phyloP scores from a whole-genome alignment of 768 basidiomycete species.

The Termitomyces sp. region DNA sequence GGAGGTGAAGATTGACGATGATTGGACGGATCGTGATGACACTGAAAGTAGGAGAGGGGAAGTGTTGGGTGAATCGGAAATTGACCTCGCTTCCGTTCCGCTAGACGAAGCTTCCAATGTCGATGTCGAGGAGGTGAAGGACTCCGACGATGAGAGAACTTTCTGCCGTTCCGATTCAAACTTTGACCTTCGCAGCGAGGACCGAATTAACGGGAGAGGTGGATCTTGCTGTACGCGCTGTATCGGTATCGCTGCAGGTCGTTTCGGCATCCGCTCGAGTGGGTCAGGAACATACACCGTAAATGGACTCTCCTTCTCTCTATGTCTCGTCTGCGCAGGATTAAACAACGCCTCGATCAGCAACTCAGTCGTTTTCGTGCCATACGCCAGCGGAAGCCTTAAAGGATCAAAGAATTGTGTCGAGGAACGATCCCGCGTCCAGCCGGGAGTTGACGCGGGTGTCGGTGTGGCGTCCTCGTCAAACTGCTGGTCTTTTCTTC shows the following conservation, averaged over 20 bases:
- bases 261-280: neutral
- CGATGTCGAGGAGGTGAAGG: neutral
- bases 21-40: neutral
- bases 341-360: slow-evolving; percentile 82
- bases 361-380: slow-evolving; percentile 60
- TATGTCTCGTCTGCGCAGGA: slow-evolving; percentile 45
- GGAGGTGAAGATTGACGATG: neutral
- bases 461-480: slow-evolving; percentile 2
- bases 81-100: neutral
- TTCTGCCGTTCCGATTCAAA: neutral
- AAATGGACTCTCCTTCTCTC: slow-evolving; percentile 33
- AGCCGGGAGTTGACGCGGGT: neutral
- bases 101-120: neutral
- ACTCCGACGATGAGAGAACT: neutral
- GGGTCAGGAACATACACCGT: slow-evolving; percentile 28
- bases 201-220: neutral
- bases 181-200: slow-evolving; percentile 4
- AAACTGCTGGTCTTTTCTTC: slow-evolving; percentile 6
- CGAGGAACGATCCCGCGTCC: slow-evolving; percentile 1
- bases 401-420: slow-evolving; percentile 28
- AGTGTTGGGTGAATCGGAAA: neutral
- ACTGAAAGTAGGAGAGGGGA: neutral
- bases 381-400: slow-evolving; percentile 47
- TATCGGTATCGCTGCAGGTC: slow-evolving; percentile 1
- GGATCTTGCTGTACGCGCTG: neutral